Evolutionary conservation across 202 grass and related monocot species (phyloP).

Genomic region (Zizania palustris): DNA sequence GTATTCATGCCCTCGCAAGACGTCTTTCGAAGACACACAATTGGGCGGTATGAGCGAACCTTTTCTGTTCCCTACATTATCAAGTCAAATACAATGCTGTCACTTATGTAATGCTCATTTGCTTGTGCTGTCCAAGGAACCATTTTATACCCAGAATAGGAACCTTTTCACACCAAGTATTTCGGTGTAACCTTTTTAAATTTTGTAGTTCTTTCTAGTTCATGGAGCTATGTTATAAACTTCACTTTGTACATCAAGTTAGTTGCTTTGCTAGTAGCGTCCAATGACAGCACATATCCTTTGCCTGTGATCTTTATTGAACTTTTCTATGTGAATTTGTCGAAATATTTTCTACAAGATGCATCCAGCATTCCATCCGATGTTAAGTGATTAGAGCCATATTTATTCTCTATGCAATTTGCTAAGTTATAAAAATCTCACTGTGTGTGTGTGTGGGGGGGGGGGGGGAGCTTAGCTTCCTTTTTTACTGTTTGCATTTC

Average conservation of each 20-base stretch:
- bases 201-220: background rate
- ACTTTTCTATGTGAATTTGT: background rate
- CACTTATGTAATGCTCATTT: background rate
- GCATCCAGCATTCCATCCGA: background rate
- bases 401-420: background rate
- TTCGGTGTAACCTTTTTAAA: background rate
- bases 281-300: background rate
- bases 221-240: background rate
- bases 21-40: constrained; percentile 94
- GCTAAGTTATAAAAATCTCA: background rate
- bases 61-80: background rate
- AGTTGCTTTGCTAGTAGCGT: background rate
- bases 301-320: background rate
- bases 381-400: background rate
- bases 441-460: background rate
- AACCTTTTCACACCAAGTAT: background rate
- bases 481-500: background rate
- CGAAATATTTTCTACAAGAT: background rate
- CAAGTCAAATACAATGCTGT: background rate
- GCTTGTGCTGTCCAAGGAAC: background rate
- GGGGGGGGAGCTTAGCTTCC: background rate
- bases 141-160: too few species aligned
- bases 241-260: constrained; percentile 3
- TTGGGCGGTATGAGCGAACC: constrained; percentile 71
- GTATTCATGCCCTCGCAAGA: constrained; percentile 97